Base-by-base conservation (phyloP, 2,329 filamentous ascomycete species). In the Aspergillus piperis region DNA sequence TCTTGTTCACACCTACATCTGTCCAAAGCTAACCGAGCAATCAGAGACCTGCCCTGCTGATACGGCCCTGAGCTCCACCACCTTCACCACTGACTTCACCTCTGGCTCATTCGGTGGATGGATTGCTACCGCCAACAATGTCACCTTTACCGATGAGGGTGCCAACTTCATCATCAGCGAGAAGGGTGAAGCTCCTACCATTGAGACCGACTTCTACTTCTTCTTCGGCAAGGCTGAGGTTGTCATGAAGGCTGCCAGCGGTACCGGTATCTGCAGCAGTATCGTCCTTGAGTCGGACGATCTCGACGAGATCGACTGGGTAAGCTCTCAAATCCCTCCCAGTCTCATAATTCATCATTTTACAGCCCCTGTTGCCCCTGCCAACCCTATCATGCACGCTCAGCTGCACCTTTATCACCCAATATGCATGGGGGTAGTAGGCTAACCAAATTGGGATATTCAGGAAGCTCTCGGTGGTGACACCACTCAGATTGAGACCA, bases 251-350 rank as follows among this genome's bases (percentile, higher is more conserved):
- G 87, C 91, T 38, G 91, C 95, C 15, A 89, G 91, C 0, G 95
- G 95, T 2, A 86, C 85, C 23, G 95, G 95, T 66, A 96, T 99
- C 69, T 93, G 99, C 67, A 96, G 91, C 77, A 94, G 91, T 32
- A 83, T 96, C 38, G 92, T 99, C 13, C 81, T 99, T 63, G 88
- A 96, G 78, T 97, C 93, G n/a, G 93, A 98, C 76, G 86, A 86
- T 71, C 86, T 96, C 39, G 95, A 99, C 78, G 95, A 99, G 81
- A 94, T 99, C 71, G 95, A 99, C 77, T 90, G 95, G 82, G 95
- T 98, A 80, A 93, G 92, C 25, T 49, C 49, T 27, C n/a, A 36
- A 15, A 38, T 49, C 49, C 11, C n/a, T 27, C 19, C 6, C 23
- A 19, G 8, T 10, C 10, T 10, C 27, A 30, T 30, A 2, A 4